Evolutionary conservation across 768 basidiomycete species (phyloP).

Genomic region (Suillus subalutaceus): DNA sequence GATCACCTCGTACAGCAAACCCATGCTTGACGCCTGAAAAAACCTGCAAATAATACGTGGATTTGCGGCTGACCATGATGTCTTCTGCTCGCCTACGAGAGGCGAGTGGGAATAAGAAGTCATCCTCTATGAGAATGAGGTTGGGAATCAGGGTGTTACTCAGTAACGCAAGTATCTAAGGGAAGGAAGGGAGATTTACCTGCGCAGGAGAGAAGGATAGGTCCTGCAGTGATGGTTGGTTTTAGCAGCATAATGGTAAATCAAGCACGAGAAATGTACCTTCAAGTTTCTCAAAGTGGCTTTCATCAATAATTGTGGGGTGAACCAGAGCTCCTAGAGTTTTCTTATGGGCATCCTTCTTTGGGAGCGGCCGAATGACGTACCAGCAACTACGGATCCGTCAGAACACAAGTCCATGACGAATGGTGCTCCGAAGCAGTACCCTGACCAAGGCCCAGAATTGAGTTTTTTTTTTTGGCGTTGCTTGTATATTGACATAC

Average conservation of each 20-base stretch:
- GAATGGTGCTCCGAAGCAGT: slow-evolving; percentile 59
- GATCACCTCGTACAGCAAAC: slow-evolving; percentile 23
- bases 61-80: slow-evolving; percentile 49
- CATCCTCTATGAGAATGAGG: slow-evolving; percentile 41
- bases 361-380: slow-evolving; percentile 3
- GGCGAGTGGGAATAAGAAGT: slow-evolving; percentile 50
- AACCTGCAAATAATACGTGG: slow-evolving; percentile 55
- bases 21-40: slow-evolving; percentile 46
- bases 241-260: neutral
- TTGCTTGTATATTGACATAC: slow-evolving; percentile 29
- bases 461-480: slow-evolving; percentile 3
- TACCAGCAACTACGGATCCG: slow-evolving; percentile 49
- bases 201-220: slow-evolving; percentile 25
- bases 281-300: slow-evolving; percentile 50
- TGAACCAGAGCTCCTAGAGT: slow-evolving; percentile 50
- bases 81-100: slow-evolving; percentile 61
- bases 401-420: slow-evolving; percentile 47
- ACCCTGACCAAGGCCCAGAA: slow-evolving; percentile 38
- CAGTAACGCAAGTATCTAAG: neutral
- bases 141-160: neutral
- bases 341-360: neutral
- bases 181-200: slow-evolving; percentile 18
- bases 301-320: slow-evolving; percentile 52
- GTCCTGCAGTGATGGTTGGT: slow-evolving; percentile 9
- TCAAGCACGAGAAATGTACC: slow-evolving; percentile 35